Conservation (phyloP, 371 early-diverging fungal genomes). For the Rhizopus stolonifer region DNA sequence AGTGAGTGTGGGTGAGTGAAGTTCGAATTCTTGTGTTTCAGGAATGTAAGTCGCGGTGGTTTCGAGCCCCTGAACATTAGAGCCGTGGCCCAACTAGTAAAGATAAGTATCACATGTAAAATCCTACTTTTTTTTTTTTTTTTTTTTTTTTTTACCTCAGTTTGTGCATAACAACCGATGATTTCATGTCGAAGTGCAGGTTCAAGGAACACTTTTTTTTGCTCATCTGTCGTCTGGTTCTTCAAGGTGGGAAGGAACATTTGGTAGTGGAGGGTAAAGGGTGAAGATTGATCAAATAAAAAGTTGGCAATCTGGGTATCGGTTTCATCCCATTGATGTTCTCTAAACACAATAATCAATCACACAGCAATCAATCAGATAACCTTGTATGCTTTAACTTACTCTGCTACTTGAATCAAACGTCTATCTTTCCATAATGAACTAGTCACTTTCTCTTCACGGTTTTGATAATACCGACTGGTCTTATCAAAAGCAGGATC, state of each 20-base stretch:
- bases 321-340: slow-evolving; percentile 47
- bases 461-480: slow-evolving; percentile 52
- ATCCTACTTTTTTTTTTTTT: neutral
- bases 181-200: slow-evolving; percentile 73
- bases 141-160: slow-evolving; percentile 52
- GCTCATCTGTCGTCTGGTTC: slow-evolving; percentile 76
- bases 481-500: slow-evolving; percentile 62
- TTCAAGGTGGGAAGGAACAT: slow-evolving; percentile 83
- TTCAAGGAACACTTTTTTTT: slow-evolving; percentile 72
- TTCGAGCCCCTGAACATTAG: slow-evolving; percentile 85
- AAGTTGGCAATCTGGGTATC: slow-evolving; percentile 45
- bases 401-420: slow-evolving; percentile 48
- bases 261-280: slow-evolving; percentile 52
- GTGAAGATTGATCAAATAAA: slow-evolving; percentile 47
- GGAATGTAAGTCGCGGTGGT: slow-evolving; percentile 85
- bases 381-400: slow-evolving; percentile 4
- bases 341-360: slow-evolving; percentile 20
- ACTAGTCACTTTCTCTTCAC: slow-evolving; percentile 48
- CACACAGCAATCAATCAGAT: neutral
- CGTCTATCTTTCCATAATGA: slow-evolving; percentile 58
- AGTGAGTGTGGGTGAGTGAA: slow-evolving; percentile 82
- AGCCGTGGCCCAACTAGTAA: slow-evolving; percentile 66
- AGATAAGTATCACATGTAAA: neutral
- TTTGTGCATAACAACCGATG: slow-evolving; percentile 87
- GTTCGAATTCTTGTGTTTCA: slow-evolving; percentile 81